A percentile compares a stretch with the other conserved stretches of the same genome.
Conservation (phyloP, 306 rosid species). For the Prunus mongolica region DNA sequence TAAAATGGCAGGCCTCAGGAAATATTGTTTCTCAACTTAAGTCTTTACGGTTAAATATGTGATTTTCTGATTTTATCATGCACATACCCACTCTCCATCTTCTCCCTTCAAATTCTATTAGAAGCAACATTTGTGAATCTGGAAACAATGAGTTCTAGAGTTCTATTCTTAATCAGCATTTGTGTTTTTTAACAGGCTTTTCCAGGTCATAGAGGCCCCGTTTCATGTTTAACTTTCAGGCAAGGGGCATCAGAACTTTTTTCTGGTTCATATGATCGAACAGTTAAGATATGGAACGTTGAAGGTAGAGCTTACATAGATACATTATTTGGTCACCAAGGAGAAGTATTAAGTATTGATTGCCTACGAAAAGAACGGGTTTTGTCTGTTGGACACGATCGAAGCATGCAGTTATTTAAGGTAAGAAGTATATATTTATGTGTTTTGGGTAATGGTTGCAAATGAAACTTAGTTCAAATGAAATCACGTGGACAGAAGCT, state of each 20-base stretch:
- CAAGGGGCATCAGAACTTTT: conserved; percentile 90
- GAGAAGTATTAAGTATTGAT: conserved; percentile 73
- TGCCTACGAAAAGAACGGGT: conserved; percentile 88
- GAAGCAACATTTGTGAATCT: not conserved
- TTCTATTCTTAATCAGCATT: conserved; percentile 11
- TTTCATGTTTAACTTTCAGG: conserved; percentile 84
- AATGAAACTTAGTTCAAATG: not conserved
- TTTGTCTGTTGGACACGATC: conserved; percentile 82
- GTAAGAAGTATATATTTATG: conserved; percentile 27
- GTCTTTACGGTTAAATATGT: not conserved
- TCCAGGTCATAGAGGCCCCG: conserved; percentile 86
- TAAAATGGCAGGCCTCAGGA: not conserved
- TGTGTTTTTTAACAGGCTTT: conserved; percentile 63
- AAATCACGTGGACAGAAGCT: not conserved
- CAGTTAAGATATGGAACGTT: conserved; percentile 92
- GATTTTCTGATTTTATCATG: not conserved
- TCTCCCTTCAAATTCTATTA: not conserved
- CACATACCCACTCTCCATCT: not conserved
- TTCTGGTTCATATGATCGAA: conserved; percentile 94
- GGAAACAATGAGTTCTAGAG: conserved; percentile 1
- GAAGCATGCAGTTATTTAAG: conserved; percentile 87
- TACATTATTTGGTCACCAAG: conserved; percentile 90
- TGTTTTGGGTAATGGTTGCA: not conserved
- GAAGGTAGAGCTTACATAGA: conserved; percentile 87
- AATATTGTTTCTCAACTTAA: not conserved